phyloP scores from a whole-genome alignment of 1,284 basidiomycete genomes.

The Omphalotus olearius region DNA sequence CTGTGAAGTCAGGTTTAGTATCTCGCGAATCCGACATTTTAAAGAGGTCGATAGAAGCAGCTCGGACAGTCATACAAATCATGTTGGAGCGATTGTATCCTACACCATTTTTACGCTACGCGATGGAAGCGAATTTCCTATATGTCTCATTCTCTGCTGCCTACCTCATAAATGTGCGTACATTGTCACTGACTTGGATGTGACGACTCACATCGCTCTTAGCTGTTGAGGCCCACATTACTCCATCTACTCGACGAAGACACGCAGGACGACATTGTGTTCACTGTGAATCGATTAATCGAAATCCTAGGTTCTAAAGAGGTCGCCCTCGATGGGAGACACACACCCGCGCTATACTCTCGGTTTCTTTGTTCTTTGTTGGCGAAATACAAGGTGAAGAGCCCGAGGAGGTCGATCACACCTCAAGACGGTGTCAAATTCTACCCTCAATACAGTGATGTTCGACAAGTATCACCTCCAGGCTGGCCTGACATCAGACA shows the following conservation, averaged over 20 bases:
- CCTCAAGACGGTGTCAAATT: conserved; percentile 16
- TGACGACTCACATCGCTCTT: conserved; percentile 7
- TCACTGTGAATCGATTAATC: conserved; percentile 39
- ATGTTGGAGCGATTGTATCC: conserved; percentile 43
- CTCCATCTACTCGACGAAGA: conserved; percentile 34
- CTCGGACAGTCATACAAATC: conserved; percentile 43
- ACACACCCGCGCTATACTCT: conserved; percentile 49
- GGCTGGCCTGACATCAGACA: conserved; percentile 36
- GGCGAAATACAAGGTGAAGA: conserved; percentile 29
- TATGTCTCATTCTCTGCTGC: conserved; percentile 59
- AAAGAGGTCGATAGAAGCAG: conserved; percentile 41
- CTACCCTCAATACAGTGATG: conserved; percentile 19
- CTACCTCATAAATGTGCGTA: conserved; percentile 50
- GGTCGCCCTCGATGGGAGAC: conserved; percentile 44
- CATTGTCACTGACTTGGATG: background rate
- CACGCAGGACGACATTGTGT: conserved; percentile 38
- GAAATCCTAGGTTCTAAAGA: conserved; percentile 40
- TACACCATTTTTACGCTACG: conserved; percentile 43
- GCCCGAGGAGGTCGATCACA: background rate
- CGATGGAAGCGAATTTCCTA: conserved; percentile 49
- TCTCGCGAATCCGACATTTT: conserved; percentile 38
- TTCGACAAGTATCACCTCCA: conserved; percentile 24
- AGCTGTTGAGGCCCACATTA: conserved; percentile 50
- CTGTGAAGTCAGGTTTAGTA: conserved; percentile 30
- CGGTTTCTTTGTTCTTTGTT: conserved; percentile 48